phyloP scores from a whole-genome alignment of 2,329 filamentous ascomycete genomes.

The Dichotomopilus funicola region DNA sequence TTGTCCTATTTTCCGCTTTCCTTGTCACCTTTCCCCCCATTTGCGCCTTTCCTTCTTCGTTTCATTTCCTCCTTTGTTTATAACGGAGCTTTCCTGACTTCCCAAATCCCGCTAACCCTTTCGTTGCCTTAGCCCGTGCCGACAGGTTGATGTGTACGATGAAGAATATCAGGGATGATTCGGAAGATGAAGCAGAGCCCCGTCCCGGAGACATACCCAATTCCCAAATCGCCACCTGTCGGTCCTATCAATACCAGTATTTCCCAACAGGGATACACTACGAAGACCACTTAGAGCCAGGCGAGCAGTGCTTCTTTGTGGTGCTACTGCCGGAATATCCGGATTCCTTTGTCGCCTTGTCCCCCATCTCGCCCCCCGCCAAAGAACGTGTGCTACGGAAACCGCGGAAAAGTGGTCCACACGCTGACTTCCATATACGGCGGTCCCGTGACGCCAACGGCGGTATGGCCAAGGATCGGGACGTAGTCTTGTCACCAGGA shows the following conservation, averaged over 20 bases:
- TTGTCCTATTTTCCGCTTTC: background rate
- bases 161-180: background rate
- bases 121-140: background rate
- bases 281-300: background rate
- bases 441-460: background rate
- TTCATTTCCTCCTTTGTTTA: no score
- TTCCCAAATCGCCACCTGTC: background rate
- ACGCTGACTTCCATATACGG: background rate
- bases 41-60: no score
- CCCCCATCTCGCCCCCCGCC: background rate
- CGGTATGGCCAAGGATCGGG: background rate
- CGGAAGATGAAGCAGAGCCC: background rate
- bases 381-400: background rate
- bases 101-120: background rate
- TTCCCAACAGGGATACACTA: background rate
- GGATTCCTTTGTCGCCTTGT: background rate
- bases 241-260: background rate
- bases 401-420: background rate
- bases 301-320: conserved; percentile 2
- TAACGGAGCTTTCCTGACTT: no score
- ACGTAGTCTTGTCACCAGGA: background rate
- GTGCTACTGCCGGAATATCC: background rate
- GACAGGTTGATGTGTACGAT: background rate
- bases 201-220: background rate
- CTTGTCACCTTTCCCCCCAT: background rate